Base-by-base conservation (phyloP, 345 rosid genomes). In the Aquilaria sinensis region DNA sequence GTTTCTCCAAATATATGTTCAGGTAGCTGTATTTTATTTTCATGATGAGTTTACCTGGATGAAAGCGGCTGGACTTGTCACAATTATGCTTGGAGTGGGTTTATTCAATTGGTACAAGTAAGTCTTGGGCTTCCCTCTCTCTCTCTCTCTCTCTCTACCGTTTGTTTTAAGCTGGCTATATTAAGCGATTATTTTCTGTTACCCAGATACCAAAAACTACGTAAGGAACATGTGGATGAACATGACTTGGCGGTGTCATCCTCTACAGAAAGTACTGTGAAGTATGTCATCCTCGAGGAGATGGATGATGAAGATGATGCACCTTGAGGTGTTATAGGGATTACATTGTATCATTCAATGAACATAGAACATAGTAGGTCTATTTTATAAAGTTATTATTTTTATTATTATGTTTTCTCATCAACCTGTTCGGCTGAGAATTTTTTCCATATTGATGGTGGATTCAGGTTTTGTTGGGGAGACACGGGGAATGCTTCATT, bases 101-200 rank as follows among this genome's bases (percentile, higher is more conserved):
- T 80, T 94, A 65, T 94, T 90, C 84, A 94, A 94, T 69, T 91
- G 91, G 97, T 94, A 82, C 95, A 94, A 90, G 99, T 94, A 86
- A 90, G 99, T 88, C 13, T 52, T 33, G 47, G 49, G 45, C 31
- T 49, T 58, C 47, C 16, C 14, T 30, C 6, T 14, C 10, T 61
- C 37, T 56, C 43, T 49, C 47, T 33, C 31, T 0, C 32, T 60
- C 14, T 14, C 46, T n/a, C 47, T n/a, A n/a, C 60, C 15, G 9
- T 45, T n/a, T 16, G 32, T 59, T 46, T 23, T 12, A 29, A 60
- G 32, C 43, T 37, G 43, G 8, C 8, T 37, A 3, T 37, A 37
- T 8, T 37, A 37, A 37, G 43, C 43, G 43, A 8, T 37, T 4
- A 37, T 5, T 37, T 37, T 37, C 43, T 37, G 43, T 1, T 37